Base-by-base conservation (phyloP, 371 early-diverging fungal genomes). In the Funneliformis caledonium region DNA sequence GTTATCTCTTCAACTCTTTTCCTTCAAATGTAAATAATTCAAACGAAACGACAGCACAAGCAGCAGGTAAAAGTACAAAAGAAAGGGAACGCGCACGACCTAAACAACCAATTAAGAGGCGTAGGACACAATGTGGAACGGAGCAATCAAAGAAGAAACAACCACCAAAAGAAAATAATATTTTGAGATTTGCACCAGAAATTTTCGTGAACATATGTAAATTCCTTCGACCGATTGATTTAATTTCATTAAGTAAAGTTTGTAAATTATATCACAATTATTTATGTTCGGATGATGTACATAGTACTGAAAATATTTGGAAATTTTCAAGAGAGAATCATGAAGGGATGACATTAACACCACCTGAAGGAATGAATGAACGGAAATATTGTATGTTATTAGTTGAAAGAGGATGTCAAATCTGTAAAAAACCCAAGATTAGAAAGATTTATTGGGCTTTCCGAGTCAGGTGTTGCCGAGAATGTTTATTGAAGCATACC, bases 371-470 rank as follows among this genome's bases (percentile, higher is more conserved):
- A 16, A 75, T 75, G 75, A 43, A 12, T 5, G 75, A 75, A 48
- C 14, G 16, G 0, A 19, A n/a, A 14, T 75, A 75, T 75, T 26
- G 22, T 2, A 37, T 22, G 9, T 43, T 75, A 22, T 33, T 42
- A 8, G 5, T 75, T 26, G 75, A 61, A 37, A 50, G 48, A 33
- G 75, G 75, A 8, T 75, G 75, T 59, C 50, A 56, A 31, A 14
- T 75, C 33, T 75, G 75, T 26, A 59, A 59, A 16, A 16, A 8
- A 45, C 26, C 22, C 19, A n/a, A 14, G 19, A 26, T 75, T 31
- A 37, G 75, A 75, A 75, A 75, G 33, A 22, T 75, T 0, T 75
- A 75, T 56, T 75, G 75, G 75, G 60, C 52, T 22, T 75, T 75
- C 59, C 19, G 60, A 8, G 60, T 59, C n/a, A 60, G 60, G 60